Evolutionary conservation across 768 basidiomycete species (phyloP), one percentile per base, ranked within the genome.

Genomic region (Calocera viscosa): DNA sequence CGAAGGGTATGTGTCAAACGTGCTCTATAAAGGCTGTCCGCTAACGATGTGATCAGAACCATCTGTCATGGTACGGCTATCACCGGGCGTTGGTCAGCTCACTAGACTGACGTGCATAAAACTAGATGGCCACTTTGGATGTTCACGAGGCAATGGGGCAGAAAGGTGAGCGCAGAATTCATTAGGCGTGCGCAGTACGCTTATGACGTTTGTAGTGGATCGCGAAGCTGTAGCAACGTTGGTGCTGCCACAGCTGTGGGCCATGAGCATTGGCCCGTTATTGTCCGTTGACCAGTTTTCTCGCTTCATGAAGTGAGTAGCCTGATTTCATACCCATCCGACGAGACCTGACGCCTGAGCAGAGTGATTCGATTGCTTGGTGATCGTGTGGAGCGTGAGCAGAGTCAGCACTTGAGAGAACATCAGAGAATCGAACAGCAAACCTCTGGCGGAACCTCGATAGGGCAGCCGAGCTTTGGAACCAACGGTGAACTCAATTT

Each of bases 131-230:
- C 1, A 92, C 92, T 0, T 78, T 93, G 47, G 83, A 83, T 24
- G 92, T 97, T 0, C 94, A 97, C 77, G 94, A 94, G 75, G 91
- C 91, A 0, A 97, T 96, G 94, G 94, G 94, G 10, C 82, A 86
- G 71, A 96, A 95, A 74, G 53, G 53, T 60, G 30, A 10, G 53
- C 30, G 10, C 19, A 14, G 14, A 38, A 5, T 60, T 60, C 30
- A 7, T 28, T 26, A 5, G 53, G 14, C 8, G 26, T 28, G 10
- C 26, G 30, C 10, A 26, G 5, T 28, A 28, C 5, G 19, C 26
- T 60, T 5, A 60, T 30, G 19, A 16, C 10, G 30, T 60, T 26
- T 19, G 43, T 32, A 60, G 87, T 97, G 1, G 94, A 96, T 71
- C 84, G 93, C 63, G 92, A 94, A 76, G 91, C 94, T 11, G 90